Conservation (phyloP, 306 rosid genomes). For the Geum urbanum region DNA sequence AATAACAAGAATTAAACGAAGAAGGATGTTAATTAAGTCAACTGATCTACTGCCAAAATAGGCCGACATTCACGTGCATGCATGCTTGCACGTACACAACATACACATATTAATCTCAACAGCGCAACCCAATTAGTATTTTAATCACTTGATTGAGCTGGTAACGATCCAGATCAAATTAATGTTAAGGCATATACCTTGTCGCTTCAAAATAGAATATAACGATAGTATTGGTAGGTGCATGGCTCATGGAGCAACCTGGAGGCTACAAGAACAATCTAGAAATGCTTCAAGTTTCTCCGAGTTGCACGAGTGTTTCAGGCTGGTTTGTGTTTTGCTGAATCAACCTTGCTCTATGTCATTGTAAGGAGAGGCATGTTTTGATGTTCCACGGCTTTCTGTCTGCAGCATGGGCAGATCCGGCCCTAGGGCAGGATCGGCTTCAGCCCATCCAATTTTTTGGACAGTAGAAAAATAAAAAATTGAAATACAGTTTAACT, state of each 20-base stretch:
- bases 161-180: neutral
- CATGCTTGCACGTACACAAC: slow-evolving; percentile 41
- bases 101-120: neutral
- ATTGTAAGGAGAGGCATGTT: neutral
- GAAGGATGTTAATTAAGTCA: slow-evolving; percentile 25
- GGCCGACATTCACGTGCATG: slow-evolving; percentile 47
- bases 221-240: slow-evolving; percentile 22
- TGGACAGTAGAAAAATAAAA: too few relatives aligned
- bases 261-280: slow-evolving; percentile 8
- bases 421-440: too few relatives aligned
- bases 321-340: neutral
- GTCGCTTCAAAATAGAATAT: neutral
- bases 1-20: neutral
- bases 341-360: neutral
- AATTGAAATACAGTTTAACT: too few relatives aligned
- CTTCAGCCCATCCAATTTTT: too few relatives aligned
- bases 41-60: slow-evolving; percentile 28
- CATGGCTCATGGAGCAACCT: neutral
- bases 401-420: neutral
- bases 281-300: slow-evolving; percentile 23
- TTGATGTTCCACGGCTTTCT: neutral
- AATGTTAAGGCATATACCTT: neutral
- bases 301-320: slow-evolving; percentile 60
- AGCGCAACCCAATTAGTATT: neutral
- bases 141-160: neutral